These are phyloP conservation scores for Ceriops zippeliana DNA, from an alignment of 345 rosid genomes.

Conservation along the genomic window DNA sequence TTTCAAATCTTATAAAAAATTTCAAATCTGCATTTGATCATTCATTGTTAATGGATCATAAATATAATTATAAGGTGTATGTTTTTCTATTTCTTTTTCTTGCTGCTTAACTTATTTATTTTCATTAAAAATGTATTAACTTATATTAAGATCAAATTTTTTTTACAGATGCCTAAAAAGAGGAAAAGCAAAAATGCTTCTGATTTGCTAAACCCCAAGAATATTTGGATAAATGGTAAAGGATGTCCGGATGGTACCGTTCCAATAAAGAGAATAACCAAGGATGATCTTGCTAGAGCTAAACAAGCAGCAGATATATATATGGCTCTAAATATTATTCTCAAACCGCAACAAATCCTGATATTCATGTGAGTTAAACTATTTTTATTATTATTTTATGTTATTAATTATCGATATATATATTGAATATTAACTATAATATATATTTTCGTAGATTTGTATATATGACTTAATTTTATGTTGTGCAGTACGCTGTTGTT, in stretches of 20 bases:
- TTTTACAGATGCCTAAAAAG: background rate
- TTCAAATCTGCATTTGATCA: slow-evolving; percentile 10
- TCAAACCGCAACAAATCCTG: slow-evolving; percentile 11
- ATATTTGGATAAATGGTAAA: background rate
- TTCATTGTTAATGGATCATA: background rate
- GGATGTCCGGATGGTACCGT: slow-evolving; percentile 37
- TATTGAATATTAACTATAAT: too few relatives aligned
- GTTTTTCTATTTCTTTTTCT: background rate
- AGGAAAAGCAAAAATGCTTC: background rate
- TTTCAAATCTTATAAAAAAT: too few relatives aligned
- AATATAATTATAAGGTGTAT: background rate
- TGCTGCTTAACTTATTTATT: too few relatives aligned
- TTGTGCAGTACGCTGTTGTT: slow-evolving; percentile 3
- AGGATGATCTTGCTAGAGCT: slow-evolving; percentile 27
- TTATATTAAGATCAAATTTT: background rate
- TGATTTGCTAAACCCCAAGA: background rate
- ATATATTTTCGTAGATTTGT: background rate
- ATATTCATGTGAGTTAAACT: slow-evolving; percentile 22
- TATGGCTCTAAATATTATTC: slow-evolving; percentile 10
- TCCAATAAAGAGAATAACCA: slow-evolving; percentile 33
- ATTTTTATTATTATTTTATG: background rate
- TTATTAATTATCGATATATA: background rate
- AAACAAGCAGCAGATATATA: slow-evolving; percentile 13
- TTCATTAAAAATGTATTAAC: too few relatives aligned
- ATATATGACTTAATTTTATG: background rate